Evolutionary conservation across 768 basidiomycete species (phyloP).

Genomic region (Clathrus columnatus): DNA sequence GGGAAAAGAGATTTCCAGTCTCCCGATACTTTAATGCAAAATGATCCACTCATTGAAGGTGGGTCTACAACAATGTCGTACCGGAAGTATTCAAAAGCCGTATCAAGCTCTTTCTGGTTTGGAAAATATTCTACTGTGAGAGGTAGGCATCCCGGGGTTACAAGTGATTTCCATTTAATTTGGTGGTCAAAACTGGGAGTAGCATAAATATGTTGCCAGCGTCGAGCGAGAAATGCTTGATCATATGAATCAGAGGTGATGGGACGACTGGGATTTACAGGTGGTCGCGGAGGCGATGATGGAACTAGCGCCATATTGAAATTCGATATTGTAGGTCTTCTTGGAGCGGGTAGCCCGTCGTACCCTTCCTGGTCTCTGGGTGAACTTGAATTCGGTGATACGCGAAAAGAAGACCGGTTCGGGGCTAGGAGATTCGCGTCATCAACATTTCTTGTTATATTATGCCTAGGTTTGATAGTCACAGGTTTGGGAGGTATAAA

Average conservation of each 20-base stretch:
- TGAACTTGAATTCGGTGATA: background rate
- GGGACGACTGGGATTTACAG: conserved; percentile 63
- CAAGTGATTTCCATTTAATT: conserved; percentile 85
- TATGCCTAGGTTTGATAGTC: conserved; percentile 23
- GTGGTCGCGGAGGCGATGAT: conserved; percentile 30
- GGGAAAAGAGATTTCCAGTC: conserved; percentile 35
- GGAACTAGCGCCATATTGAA: conserved; percentile 24
- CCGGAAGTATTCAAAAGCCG: conserved; percentile 70
- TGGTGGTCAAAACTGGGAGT: conserved; percentile 68
- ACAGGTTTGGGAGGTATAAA: conserved; percentile 35
- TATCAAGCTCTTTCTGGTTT: conserved; percentile 60
- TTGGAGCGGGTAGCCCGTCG: background rate
- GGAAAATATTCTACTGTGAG: conserved; percentile 89
- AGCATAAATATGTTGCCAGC: conserved; percentile 87
- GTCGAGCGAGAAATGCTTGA: conserved; percentile 66
- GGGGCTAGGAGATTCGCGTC: background rate
- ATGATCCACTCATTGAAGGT: conserved; percentile 70
- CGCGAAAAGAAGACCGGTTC: conserved; percentile 9
- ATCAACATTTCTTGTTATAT: background rate
- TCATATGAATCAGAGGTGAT: conserved; percentile 47
- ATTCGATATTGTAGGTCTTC: conserved; percentile 8
- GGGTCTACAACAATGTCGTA: conserved; percentile 87
- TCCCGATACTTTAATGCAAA: conserved; percentile 66
- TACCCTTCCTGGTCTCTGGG: conserved; percentile 3
- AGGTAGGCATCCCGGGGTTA: conserved; percentile 81